Base-by-base conservation (phyloP, 495 filamentous ascomycete genomes). In the Niebla homalea region DNA sequence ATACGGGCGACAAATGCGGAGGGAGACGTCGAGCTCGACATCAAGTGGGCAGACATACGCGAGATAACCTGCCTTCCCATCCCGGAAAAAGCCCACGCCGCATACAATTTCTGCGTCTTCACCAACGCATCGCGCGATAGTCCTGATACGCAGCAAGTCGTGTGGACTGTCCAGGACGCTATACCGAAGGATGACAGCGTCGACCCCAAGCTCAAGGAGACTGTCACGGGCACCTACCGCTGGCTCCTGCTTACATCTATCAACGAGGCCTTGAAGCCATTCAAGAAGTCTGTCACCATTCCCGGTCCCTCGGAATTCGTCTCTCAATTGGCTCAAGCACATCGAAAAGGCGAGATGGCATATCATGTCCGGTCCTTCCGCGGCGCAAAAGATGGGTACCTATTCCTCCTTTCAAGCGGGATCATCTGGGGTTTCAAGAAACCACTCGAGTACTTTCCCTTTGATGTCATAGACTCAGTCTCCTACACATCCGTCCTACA, bases 401-500 rank as follows among this genome's bases (percentile, higher is more conserved):
- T 98, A 11, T 97, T 94, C 66, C 84, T 97, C 61, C 71, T 96
- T 6, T 77, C 83, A 38, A 81, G 74, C 19, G 92, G 92, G 2
- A 90, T 98, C 41, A 62, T 98, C 25, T 98, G 85, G 72, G 89
- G 80, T 1, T 97, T 94, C 76, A 95, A 95, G 65, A 98, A 98
- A 60, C 92, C 92, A 0, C 68, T 98, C 21, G 58, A 87, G 15
- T 95, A 87, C 70, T 80, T 97, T 53, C 79, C 87, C 3, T 84
- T 93, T 41, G 78, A 84, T 40, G 69, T 73, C 36, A 83, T 97
- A 46, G 79, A 80, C 3, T 84, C 84, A 10, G 75, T 96, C 14
- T 89, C 83, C 45, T 97, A 95, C 61, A 94, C 87, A 4, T 88
- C 76, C 26, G 83, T 98, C 43, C 73, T 97, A 4, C 88, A 92